Base-by-base conservation (phyloP, 2,329 filamentous ascomycete species). In the Cladosporium sp. region DNA sequence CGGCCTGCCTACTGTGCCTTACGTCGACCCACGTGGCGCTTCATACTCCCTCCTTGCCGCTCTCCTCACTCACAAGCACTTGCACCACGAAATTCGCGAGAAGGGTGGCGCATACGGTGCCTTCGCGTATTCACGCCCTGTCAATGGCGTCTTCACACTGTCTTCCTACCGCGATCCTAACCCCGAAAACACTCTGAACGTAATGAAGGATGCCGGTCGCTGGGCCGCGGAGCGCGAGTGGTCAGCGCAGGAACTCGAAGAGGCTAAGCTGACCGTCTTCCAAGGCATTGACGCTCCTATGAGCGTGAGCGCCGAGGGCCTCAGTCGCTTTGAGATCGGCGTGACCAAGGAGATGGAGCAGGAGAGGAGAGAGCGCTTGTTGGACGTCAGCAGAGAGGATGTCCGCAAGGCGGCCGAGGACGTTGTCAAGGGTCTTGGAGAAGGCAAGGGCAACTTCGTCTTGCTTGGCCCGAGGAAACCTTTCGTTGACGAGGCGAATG, bases 131-230 rank as follows among this genome's bases (percentile, higher is more conserved):
- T 89, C 91, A 53, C 88, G 89, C 28, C 87, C 90, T 0, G 81
- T 97, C 8, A 90, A 92, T 70, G 94, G 93, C 28, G 78, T 96
- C 1, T 98, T 99, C 72, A 92, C 92, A 18, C 96, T 97, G 81
- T 97, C 96, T 80, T 94, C 91, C 53, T 99, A 99, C 83, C 91
- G 95, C 61, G 95, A 99, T 76, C 95, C 95, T 2, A 97, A 98
- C 76, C 94, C 95, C 0, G 84, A 89, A 68, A 97, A 97, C 78
- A 94, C 92, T 0, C 81, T 98, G 70, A 87, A 86, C 65, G 91
- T 97, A 67, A 96, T 97, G 88, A 83, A 85, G 35, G 89, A 90
- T 65, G 91, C 92, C 1, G 95, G 94, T 1, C 82, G 85, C 28
- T 97, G 93, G 88, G 95, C 93, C 0, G 84, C 88, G 12, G 89